Conservation (phyloP, 1,139 yeast species). For the Candida pseudoviswanathii region DNA sequence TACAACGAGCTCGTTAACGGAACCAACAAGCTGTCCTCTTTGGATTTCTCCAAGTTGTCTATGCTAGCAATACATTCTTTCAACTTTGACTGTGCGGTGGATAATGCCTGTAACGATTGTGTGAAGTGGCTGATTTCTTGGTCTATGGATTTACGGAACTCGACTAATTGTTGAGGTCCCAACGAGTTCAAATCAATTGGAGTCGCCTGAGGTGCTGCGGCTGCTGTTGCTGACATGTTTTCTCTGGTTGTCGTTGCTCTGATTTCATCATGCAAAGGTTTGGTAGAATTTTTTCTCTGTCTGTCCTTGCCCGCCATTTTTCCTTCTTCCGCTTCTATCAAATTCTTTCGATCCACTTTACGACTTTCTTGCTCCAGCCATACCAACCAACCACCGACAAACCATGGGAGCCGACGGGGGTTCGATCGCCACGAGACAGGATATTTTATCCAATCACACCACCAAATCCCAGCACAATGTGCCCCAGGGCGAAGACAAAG, state of each 20-base stretch:
- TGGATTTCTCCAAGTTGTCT: constrained; percentile 51
- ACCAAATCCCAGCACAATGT: constrained; percentile 17
- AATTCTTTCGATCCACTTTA: background rate
- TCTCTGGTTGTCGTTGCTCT: background rate
- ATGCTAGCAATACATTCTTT: constrained; percentile 79
- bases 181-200: constrained; percentile 65
- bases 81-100: constrained; percentile 81
- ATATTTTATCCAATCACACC: constrained; percentile 28
- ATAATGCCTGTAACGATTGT: constrained; percentile 80
- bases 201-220: constrained; percentile 18
- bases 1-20: constrained; percentile 90
- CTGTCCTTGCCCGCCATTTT: constrained; percentile 4
- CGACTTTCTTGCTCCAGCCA: background rate
- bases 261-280: background rate
- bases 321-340: constrained; percentile 1
- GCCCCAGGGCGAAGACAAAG: constrained; percentile 33
- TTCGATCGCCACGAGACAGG: constrained; percentile 49
- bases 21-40: constrained; percentile 58
- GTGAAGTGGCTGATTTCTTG: constrained; percentile 85
- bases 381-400: background rate
- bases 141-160: constrained; percentile 81
- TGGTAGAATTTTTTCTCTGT: background rate
- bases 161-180: constrained; percentile 81
- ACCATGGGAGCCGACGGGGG: constrained; percentile 56
- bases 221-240: constrained; percentile 1